These are phyloP conservation scores for Dactylella cylindrospora DNA, from an alignment of 2,329 filamentous ascomycete genomes.

Conservation along the genomic window DNA sequence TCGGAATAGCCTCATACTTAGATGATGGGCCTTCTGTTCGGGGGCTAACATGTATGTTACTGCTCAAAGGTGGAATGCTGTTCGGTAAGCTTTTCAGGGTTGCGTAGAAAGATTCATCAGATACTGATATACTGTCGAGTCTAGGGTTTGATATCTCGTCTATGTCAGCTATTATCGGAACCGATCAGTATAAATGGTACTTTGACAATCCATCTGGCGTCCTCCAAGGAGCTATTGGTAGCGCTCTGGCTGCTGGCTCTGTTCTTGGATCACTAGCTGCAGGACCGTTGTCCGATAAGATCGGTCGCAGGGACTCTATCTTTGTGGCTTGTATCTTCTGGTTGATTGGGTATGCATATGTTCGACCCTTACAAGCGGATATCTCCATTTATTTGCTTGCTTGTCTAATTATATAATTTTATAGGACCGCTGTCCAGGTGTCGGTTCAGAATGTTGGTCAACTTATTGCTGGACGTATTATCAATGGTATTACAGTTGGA, in stretches of 20 bases:
- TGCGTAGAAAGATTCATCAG: no score
- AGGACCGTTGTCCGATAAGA: conserved; percentile 55
- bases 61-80: conserved; percentile 5
- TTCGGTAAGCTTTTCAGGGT: neutral
- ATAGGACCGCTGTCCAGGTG: conserved; percentile 46
- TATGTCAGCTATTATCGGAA: conserved; percentile 59
- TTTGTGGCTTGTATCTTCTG: conserved; percentile 55
- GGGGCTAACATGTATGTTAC: no score
- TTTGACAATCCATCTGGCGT: conserved; percentile 58
- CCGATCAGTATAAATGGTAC: conserved; percentile 57
- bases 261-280: conserved; percentile 56
- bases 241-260: conserved; percentile 58
- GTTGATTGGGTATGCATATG: conserved; percentile 52
- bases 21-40: no score
- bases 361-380: neutral
- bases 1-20: no score
- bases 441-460: conserved; percentile 49
- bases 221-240: conserved; percentile 51
- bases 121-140: neutral
- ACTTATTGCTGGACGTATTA: conserved; percentile 50
- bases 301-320: conserved; percentile 55
- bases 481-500: conserved; percentile 51
- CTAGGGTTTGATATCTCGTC: conserved; percentile 60
- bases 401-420: neutral
- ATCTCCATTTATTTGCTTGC: neutral